Evolutionary conservation across 2,329 filamentous ascomycete species (phyloP).

Genomic region (Sclerotinia subarctica): DNA sequence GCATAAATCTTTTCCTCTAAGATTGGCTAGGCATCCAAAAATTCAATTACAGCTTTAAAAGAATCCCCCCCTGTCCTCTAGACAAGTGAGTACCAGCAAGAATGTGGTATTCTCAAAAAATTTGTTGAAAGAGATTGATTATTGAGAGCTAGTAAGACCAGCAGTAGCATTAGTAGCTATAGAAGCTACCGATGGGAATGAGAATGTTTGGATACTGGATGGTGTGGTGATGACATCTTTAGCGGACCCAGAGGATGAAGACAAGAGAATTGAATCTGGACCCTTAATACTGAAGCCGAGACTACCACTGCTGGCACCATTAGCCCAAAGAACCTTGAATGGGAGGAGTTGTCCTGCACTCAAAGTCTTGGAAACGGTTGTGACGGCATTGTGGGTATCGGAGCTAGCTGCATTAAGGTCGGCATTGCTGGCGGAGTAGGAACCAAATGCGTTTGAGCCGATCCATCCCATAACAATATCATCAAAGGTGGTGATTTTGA

Average conservation of each 20-base stretch:
- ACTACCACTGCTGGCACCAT: not conserved
- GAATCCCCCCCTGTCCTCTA: too few relatives aligned
- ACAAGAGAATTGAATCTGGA: not conserved
- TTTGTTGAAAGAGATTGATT: too few relatives aligned
- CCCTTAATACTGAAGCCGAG: not conserved
- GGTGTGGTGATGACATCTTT: not conserved
- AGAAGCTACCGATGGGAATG: not conserved
- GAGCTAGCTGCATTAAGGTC: not conserved
- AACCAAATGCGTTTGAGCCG: not conserved
- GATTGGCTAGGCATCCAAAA: too few relatives aligned
- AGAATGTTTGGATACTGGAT: not conserved
- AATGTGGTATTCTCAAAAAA: not conserved
- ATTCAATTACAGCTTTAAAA: too few relatives aligned
- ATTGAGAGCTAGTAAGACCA: too few relatives aligned
- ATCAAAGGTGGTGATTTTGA: not conserved
- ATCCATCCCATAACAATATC: conserved; percentile 7
- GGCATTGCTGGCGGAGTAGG: not conserved
- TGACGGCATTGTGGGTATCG: not conserved
- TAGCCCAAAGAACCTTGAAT: not conserved
- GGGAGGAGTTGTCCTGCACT: not conserved
- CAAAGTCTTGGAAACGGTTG: not conserved
- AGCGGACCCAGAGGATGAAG: not conserved
- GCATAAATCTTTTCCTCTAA: not conserved
- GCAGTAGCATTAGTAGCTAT: not conserved
- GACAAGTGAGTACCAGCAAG: too few relatives aligned